These are phyloP conservation scores for Neurospora sp. DNA, from an alignment of 495 filamentous ascomycete species.

Conservation along the genomic window DNA sequence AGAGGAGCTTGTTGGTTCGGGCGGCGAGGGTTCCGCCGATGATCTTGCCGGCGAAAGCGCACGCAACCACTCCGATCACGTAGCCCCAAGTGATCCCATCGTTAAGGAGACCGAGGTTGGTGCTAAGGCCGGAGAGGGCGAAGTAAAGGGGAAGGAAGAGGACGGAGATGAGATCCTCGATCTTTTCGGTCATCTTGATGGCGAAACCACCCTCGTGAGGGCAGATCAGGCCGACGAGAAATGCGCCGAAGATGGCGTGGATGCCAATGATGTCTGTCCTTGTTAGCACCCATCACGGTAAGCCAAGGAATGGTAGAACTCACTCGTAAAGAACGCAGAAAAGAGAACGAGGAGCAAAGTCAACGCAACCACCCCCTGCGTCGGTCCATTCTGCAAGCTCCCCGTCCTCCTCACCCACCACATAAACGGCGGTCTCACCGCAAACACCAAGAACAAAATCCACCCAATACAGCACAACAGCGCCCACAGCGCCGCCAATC, in stretches of 20 bases:
- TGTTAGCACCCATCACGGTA: too few relatives aligned
- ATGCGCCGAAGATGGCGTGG: constrained; percentile 83
- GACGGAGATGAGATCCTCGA: constrained; percentile 82
- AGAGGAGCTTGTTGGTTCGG: constrained; percentile 64
- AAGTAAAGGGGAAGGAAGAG: constrained; percentile 96
- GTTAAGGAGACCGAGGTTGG: constrained; percentile 78
- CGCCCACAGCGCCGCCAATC: constrained; percentile 80
- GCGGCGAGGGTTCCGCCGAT: constrained; percentile 77
- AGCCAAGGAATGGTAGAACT: neutral
- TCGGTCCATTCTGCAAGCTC: constrained; percentile 81
- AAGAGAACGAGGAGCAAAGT: constrained; percentile 70
- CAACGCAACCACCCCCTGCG: constrained; percentile 73
- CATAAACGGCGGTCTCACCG: constrained; percentile 67
- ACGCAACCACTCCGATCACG: constrained; percentile 70
- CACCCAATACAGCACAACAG: constrained; percentile 68
- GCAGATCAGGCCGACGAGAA: constrained; percentile 83
- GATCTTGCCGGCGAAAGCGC: constrained; percentile 83
- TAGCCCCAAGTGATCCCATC: constrained; percentile 85
- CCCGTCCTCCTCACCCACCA: constrained; percentile 63
- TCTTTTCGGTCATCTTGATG: constrained; percentile 90
- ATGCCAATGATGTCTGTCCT: constrained; percentile 63
- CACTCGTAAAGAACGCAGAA: constrained; percentile 87
- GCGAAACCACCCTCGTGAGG: constrained; percentile 92
- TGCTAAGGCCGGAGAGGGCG: constrained; percentile 81
- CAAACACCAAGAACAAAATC: constrained; percentile 65